These are phyloP conservation scores for Lasiodiplodia theobromae DNA, from an alignment of 2,329 filamentous ascomycete species.

Conservation along the genomic window DNA sequence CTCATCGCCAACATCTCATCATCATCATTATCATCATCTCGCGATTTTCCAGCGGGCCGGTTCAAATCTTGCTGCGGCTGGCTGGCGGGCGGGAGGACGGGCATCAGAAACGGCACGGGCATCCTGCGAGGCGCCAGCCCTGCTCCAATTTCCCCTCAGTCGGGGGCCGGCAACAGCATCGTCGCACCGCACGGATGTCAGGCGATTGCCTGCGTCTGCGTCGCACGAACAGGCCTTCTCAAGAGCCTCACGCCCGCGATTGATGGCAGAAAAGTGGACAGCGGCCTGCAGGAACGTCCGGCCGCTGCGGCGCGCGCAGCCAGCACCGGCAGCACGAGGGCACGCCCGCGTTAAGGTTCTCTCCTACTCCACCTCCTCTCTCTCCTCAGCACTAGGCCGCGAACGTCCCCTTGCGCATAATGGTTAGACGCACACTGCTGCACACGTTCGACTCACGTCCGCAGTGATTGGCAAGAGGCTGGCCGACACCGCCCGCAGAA, in stretches of 20 bases:
- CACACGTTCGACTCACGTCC: conserved; percentile 17
- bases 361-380: conserved; percentile 19
- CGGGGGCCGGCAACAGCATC: conserved; percentile 3
- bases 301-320: conserved; percentile 3
- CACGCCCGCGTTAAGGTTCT: conserved; percentile 16
- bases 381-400: conserved; percentile 27
- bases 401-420: conserved; percentile 20
- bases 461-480: conserved; percentile 17
- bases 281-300: conserved; percentile 22
- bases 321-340: neutral
- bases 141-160: conserved; percentile 23
- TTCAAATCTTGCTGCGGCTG: conserved; percentile 25
- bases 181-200: conserved; percentile 29
- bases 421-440: conserved; percentile 21
- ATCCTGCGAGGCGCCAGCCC: neutral
- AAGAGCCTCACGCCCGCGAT: conserved; percentile 25
- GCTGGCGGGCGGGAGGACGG: conserved; percentile 11
- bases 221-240: conserved; percentile 26
- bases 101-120: conserved; percentile 7
- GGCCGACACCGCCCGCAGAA: conserved; percentile 2
- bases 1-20: conserved; percentile 9
- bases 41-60: conserved; percentile 19
- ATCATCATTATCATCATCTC: conserved; percentile 11
- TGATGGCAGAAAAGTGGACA: conserved; percentile 22
- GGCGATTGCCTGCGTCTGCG: conserved; percentile 28